phyloP scores from a whole-genome alignment of 2,329 filamentous ascomycete genomes.

The Xylariaceae sp. region DNA sequence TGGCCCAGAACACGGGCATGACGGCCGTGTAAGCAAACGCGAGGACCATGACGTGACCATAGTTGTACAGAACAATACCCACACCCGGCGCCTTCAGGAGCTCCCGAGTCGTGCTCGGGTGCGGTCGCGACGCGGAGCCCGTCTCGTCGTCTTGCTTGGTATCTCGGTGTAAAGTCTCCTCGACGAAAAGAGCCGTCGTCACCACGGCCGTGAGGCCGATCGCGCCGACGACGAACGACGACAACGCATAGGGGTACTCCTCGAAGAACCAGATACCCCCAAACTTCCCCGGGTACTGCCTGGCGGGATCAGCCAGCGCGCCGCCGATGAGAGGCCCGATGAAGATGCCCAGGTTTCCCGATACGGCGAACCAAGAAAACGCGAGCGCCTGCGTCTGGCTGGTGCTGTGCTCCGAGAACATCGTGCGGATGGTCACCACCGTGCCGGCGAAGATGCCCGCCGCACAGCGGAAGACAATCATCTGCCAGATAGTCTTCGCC shows the following conservation, averaged over 20 bases:
- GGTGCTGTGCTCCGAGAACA: slow-evolving; percentile 70
- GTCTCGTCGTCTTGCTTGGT: slow-evolving; percentile 9
- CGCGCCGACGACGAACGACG: slow-evolving; percentile 52
- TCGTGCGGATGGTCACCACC: slow-evolving; percentile 68
- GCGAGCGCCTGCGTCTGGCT: slow-evolving; percentile 64
- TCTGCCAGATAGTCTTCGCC: slow-evolving; percentile 62
- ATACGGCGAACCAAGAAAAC: slow-evolving; percentile 73
- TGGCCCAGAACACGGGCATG: slow-evolving; percentile 64
- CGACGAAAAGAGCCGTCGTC: slow-evolving; percentile 50
- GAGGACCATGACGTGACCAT: slow-evolving; percentile 61
- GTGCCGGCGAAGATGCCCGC: slow-evolving; percentile 71
- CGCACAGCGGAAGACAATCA: slow-evolving; percentile 66
- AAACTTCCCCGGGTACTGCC: slow-evolving; percentile 57
- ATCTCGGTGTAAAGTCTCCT: slow-evolving; percentile 51
- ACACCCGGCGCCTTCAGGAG: slow-evolving; percentile 62
- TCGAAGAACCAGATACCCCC: slow-evolving; percentile 52
- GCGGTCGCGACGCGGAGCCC: not conserved
- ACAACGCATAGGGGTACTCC: slow-evolving; percentile 60
- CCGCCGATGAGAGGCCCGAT: slow-evolving; percentile 67
- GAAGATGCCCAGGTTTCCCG: slow-evolving; percentile 68
- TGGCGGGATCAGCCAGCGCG: slow-evolving; percentile 59
- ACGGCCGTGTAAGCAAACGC: slow-evolving; percentile 69
- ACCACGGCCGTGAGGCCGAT: slow-evolving; percentile 51
- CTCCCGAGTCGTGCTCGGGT: slow-evolving; percentile 42
- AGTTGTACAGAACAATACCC: slow-evolving; percentile 58